Percentiles rank a stretch among this genome's conserved stretches.
Conservation (phyloP, 148 eudicot genomes). For the Hydrangea macrophylla region DNA sequence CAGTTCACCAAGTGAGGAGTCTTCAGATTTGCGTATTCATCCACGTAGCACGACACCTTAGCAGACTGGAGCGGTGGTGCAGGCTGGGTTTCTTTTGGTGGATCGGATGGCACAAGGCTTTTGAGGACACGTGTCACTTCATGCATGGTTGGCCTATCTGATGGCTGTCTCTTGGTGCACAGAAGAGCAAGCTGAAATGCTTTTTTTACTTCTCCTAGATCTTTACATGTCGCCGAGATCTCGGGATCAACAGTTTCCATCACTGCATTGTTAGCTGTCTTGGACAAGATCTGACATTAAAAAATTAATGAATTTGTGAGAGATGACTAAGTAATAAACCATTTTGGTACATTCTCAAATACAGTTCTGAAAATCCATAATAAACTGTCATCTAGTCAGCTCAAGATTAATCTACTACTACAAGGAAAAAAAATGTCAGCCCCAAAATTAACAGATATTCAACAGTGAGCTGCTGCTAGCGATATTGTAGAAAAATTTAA, state of each 20-base stretch:
- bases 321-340: background rate
- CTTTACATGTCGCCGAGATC: conserved; percentile 71
- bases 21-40: conserved; percentile 88
- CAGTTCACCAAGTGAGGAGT: conserved; percentile 84
- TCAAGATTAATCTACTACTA: too few relatives aligned
- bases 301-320: background rate
- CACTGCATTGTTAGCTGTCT: conserved; percentile 87
- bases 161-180: conserved; percentile 87
- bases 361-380: background rate
- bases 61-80: conserved; percentile 39
- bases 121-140: conserved; percentile 82
- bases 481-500: too few relatives aligned
- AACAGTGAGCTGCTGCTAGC: too few relatives aligned
- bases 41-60: conserved; percentile 75
- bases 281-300: conserved; percentile 60
- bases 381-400: too few relatives aligned
- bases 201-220: conserved; percentile 75
- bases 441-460: too few relatives aligned
- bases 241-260: conserved; percentile 92
- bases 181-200: conserved; percentile 90
- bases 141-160: conserved; percentile 96
- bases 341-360: background rate
- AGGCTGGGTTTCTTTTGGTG: conserved; percentile 32
- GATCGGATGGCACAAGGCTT: conserved; percentile 50
- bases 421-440: too few relatives aligned